phyloP scores from a whole-genome alignment of 2,329 filamentous ascomycete species.

The Botrytis porri region DNA sequence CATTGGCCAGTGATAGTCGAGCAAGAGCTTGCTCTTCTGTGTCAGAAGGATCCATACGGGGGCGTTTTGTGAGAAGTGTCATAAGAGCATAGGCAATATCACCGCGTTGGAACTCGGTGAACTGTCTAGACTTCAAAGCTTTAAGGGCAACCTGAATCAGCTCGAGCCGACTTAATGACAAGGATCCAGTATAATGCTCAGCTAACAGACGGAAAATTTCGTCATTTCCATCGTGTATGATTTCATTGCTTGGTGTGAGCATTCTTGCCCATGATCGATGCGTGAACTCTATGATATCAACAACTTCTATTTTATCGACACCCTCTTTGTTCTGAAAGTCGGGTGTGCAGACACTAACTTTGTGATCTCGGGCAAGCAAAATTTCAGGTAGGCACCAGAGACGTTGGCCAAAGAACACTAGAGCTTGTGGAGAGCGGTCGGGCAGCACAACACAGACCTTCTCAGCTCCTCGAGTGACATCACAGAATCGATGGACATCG shows the following conservation, averaged over 20 bases:
- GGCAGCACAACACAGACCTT: constrained; percentile 19
- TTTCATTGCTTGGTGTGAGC: neutral
- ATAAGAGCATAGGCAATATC: constrained; percentile 40
- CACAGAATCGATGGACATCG: constrained; percentile 22
- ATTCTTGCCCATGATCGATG: constrained; percentile 19
- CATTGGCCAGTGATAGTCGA: constrained; percentile 37
- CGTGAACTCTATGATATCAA: constrained; percentile 22
- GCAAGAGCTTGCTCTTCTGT: constrained; percentile 37
- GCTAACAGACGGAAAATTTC: constrained; percentile 20
- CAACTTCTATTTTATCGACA: constrained; percentile 14
- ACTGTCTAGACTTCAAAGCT: constrained; percentile 17
- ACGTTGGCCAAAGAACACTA: constrained; percentile 20
- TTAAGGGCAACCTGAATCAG: constrained; percentile 16
- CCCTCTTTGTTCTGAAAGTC: neutral
- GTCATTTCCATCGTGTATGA: constrained; percentile 16
- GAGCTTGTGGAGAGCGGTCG: neutral
- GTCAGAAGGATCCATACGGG: constrained; percentile 31
- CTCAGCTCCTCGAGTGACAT: constrained; percentile 19
- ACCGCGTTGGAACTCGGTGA: constrained; percentile 23
- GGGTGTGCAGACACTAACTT: constrained; percentile 16
- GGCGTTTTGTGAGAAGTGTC: constrained; percentile 36
- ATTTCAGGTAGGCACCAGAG: constrained; percentile 21
- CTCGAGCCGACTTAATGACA: constrained; percentile 17
- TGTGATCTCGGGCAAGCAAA: constrained; percentile 20
- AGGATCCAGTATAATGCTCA: constrained; percentile 18